These are phyloP conservation scores for Pseudogymnoascus sp. DNA, from an alignment of 2,329 filamentous ascomycete species.

Conservation along the genomic window DNA sequence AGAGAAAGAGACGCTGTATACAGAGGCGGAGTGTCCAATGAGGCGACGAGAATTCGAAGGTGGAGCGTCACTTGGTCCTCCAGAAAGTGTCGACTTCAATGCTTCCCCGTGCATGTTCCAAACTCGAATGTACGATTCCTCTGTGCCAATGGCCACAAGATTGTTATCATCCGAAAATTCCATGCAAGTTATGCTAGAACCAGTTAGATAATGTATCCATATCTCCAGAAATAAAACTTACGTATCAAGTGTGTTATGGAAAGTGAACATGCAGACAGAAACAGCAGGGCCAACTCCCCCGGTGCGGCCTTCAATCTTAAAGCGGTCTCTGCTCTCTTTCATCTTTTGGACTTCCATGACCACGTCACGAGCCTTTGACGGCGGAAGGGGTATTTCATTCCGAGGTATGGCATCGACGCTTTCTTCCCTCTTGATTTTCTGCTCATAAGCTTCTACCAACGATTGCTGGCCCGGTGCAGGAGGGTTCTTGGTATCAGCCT, in stretches of 20 bases:
- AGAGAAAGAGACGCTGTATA: constrained; percentile 86
- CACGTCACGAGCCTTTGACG: constrained; percentile 82
- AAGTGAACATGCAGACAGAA: constrained; percentile 95
- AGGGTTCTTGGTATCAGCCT: constrained; percentile 72
- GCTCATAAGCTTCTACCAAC: constrained; percentile 80
- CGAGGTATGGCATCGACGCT: constrained; percentile 73
- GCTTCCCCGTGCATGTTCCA: constrained; percentile 85
- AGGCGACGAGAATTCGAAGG: constrained; percentile 65
- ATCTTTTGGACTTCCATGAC: constrained; percentile 91
- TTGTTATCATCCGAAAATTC: constrained; percentile 90
- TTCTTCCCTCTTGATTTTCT: constrained; percentile 82
- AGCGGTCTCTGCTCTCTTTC: constrained; percentile 84
- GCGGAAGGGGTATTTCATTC: constrained; percentile 74
- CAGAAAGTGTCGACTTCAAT: constrained; percentile 58
- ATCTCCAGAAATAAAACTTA: constrained; percentile 36
- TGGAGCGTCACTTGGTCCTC: constrained; percentile 53
- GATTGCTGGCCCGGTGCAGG: constrained; percentile 62
- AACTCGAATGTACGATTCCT: constrained; percentile 90
- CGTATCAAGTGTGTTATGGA: constrained; percentile 92
- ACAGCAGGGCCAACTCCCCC: constrained; percentile 76
- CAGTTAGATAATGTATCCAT: constrained; percentile 15
- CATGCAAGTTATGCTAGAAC: constrained; percentile 70
- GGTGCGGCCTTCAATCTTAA: constrained; percentile 76
- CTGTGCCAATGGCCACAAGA: constrained; percentile 80
- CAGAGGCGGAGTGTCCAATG: constrained; percentile 81